phyloP scores from a whole-genome alignment of 257 asterid genomes.

The Salvia miltiorrhiza region DNA sequence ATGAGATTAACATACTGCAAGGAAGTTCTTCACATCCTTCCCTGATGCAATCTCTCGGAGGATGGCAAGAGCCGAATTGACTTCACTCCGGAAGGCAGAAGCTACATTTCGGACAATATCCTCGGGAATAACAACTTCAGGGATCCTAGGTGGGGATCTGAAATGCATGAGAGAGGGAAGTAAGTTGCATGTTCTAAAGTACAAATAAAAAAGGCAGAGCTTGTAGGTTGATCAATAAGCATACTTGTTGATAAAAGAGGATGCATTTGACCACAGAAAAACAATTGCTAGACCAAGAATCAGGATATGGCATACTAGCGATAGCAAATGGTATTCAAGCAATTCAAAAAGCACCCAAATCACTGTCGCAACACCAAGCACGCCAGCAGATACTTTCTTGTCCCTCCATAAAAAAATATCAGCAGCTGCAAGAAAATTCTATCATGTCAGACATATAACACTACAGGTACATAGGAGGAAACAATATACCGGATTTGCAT shows the following conservation, averaged over 20 bases:
- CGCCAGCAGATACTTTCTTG: conserved; percentile 70
- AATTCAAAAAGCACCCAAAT: conserved; percentile 80
- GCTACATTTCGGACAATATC: conserved; percentile 70
- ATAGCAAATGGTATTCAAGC: conserved; percentile 77
- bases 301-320: conserved; percentile 72
- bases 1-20: conserved; percentile 48
- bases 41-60: conserved; percentile 84
- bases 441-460: conserved; percentile 7
- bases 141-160: conserved; percentile 86
- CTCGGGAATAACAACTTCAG: conserved; percentile 63
- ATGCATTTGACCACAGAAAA: conserved; percentile 76
- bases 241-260: conserved; percentile 76
- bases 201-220: not conserved
- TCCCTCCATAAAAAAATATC: conserved; percentile 82
- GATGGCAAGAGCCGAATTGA: conserved; percentile 53
- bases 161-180: conserved; percentile 19
- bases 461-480: not conserved
- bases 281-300: conserved; percentile 58
- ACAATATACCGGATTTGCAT: not conserved
- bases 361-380: conserved; percentile 74
- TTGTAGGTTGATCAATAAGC: conserved; percentile 4
- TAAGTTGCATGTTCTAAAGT: not conserved
- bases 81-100: conserved; percentile 63
- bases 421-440: conserved; percentile 57
- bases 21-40: conserved; percentile 75